Evolutionary conservation across 306 rosid species (phyloP).

Genomic region (Senna tora): DNA sequence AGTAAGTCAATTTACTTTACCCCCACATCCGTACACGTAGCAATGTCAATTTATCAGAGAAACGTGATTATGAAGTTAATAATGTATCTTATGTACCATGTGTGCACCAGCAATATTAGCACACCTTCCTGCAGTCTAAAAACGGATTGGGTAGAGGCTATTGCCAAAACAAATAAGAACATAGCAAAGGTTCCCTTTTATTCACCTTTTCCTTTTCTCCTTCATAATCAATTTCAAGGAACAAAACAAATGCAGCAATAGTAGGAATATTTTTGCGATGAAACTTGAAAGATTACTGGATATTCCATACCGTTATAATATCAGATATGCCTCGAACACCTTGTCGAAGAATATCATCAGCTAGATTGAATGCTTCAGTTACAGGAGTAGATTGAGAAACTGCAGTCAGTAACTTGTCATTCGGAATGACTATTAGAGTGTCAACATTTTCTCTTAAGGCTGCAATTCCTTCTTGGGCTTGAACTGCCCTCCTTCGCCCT

Average conservation of each 20-base stretch:
- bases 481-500: constrained; percentile 87
- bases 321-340: constrained; percentile 95
- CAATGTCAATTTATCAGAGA: not conserved
- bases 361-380: constrained; percentile 88
- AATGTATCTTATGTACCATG: not conserved
- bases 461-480: constrained; percentile 93
- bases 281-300: constrained; percentile 12
- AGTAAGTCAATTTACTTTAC: constrained; percentile 10
- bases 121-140: not conserved
- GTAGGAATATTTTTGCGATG: constrained; percentile 5
- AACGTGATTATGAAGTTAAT: not conserved
- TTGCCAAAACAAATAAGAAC: constrained; percentile 11
- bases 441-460: constrained; percentile 87
- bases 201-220: constrained; percentile 10
- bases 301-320: constrained; percentile 70
- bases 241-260: not conserved
- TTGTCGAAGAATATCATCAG: constrained; percentile 88
- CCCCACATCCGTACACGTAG: not conserved
- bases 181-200: constrained; percentile 10
- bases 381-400: constrained; percentile 88
- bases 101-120: not conserved
- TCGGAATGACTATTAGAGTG: constrained; percentile 86
- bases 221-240: not conserved
- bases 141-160: constrained; percentile 11
- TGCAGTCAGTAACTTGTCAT: constrained; percentile 87